Conservation (phyloP, 805 yeast species). For the Monosporozyma aerobia region DNA sequence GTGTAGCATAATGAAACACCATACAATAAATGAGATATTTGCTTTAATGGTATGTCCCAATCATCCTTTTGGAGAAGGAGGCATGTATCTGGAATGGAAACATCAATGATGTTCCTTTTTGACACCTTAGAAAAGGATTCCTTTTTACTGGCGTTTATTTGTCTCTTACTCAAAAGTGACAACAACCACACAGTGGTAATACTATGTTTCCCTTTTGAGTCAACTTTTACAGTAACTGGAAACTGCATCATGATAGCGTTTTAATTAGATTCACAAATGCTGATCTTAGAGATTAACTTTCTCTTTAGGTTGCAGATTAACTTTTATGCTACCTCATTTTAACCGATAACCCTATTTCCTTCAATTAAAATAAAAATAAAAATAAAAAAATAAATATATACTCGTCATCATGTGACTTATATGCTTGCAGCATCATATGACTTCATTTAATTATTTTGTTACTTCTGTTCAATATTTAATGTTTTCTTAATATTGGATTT, state of each 20-base stretch:
- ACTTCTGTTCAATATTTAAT: too few relatives aligned
- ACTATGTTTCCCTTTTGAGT: neutral
- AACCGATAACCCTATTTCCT: too few relatives aligned
- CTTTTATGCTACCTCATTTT: too few relatives aligned
- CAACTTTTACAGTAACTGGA: neutral
- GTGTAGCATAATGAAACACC: conserved; percentile 28
- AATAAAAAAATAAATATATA: too few relatives aligned
- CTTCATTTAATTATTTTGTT: too few relatives aligned
- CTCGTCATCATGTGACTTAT: too few relatives aligned
- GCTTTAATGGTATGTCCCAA: conserved; percentile 18
- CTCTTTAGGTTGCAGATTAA: too few relatives aligned
- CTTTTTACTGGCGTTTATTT: neutral
- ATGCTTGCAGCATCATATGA: too few relatives aligned
- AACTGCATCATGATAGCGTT: neutral
- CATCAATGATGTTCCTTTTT: conserved; percentile 25
- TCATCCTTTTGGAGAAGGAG: conserved; percentile 15
- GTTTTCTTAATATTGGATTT: too few relatives aligned
- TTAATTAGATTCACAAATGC: too few relatives aligned
- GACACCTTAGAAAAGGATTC: conserved; percentile 9
- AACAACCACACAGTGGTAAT: conserved; percentile 28
- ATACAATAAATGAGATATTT: conserved; percentile 23
- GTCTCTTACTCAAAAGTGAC: conserved; percentile 18
- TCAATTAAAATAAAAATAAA: too few relatives aligned
- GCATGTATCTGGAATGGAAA: conserved; percentile 28
- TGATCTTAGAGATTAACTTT: too few relatives aligned